These are phyloP conservation scores for Rhizopogon vinicolor DNA, from an alignment of 768 basidiomycete species.

Conservation along the genomic window DNA sequence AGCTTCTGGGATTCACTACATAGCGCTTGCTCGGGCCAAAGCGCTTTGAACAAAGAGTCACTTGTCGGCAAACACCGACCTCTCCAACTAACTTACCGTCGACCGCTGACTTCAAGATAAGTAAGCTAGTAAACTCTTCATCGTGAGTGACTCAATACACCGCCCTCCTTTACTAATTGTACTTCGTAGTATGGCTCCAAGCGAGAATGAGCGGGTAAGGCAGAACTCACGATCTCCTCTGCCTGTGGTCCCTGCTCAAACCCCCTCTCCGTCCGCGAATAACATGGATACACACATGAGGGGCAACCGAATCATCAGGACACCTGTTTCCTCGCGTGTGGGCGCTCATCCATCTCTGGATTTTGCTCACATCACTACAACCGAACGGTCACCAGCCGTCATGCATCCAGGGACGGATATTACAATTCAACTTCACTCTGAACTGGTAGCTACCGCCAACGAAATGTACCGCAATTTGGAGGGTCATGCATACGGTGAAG, in stretches of 20 bases:
- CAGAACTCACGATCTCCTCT: constrained; percentile 8
- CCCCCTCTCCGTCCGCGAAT: constrained; percentile 4
- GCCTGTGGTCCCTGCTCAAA: constrained; percentile 7
- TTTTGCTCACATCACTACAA: constrained; percentile 43
- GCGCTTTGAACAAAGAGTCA: too few species aligned
- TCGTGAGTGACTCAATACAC: not conserved
- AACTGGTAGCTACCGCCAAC: constrained; percentile 55
- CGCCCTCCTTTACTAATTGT: constrained; percentile 13
- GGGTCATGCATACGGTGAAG: constrained; percentile 15
- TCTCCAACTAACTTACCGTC: too few species aligned
- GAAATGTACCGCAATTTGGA: constrained; percentile 53
- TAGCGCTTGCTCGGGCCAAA: too few species aligned
- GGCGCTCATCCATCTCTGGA: constrained; percentile 30
- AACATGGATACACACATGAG: constrained; percentile 46
- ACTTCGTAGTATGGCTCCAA: constrained; percentile 23
- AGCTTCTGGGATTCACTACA: too few species aligned
- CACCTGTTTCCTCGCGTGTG: constrained; percentile 2
- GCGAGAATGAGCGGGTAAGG: constrained; percentile 23
- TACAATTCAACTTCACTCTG: constrained; percentile 45
- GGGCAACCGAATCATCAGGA: constrained; percentile 27
- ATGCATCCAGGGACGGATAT: constrained; percentile 26
- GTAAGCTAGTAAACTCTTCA: not conserved
- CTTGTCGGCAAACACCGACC: too few species aligned
- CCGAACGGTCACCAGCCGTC: constrained; percentile 32
- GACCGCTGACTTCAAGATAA: too few species aligned